These are phyloP conservation scores for Cordyceps tenuipes DNA, from an alignment of 2,329 filamentous ascomycete genomes.

Conservation along the genomic window DNA sequence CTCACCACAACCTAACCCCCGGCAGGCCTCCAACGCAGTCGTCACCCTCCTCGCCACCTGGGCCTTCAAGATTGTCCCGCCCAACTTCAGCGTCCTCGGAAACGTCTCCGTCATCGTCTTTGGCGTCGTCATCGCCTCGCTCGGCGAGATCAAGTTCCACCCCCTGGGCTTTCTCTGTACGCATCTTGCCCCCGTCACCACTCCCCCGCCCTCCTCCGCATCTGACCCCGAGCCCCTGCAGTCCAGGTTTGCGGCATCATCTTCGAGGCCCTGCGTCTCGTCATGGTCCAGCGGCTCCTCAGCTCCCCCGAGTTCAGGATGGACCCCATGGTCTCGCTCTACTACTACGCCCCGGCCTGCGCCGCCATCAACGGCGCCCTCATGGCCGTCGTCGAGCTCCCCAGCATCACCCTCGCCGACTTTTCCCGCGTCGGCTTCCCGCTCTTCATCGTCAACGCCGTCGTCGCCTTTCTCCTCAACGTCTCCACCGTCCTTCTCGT, in stretches of 20 bases:
- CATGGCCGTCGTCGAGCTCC: constrained; percentile 66
- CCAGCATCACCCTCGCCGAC: constrained; percentile 58
- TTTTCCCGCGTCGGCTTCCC: constrained; percentile 65
- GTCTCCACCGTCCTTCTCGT: constrained; percentile 81
- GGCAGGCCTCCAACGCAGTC: constrained; percentile 69
- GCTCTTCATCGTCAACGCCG: constrained; percentile 66
- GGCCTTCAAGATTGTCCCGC: constrained; percentile 74
- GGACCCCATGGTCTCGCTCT: constrained; percentile 80
- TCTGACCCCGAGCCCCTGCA: background rate
- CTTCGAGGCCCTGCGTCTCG: constrained; percentile 75
- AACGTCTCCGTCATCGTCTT: constrained; percentile 94
- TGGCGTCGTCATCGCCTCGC: constrained; percentile 87
- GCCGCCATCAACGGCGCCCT: constrained; percentile 72
- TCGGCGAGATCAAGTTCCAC: constrained; percentile 93
- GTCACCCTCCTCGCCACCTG: constrained; percentile 86
- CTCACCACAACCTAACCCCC: background rate
- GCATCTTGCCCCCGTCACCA: background rate
- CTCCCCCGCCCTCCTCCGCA: background rate
- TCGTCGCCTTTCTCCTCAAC: constrained; percentile 73
- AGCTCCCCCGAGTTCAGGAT: constrained; percentile 84
- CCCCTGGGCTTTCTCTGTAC: constrained; percentile 63
- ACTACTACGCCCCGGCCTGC: constrained; percentile 83
- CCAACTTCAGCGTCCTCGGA: constrained; percentile 77
- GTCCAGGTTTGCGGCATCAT: constrained; percentile 65
- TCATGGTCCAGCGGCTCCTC: constrained; percentile 76